Percentiles rank a stretch among this genome's conserved stretches.
Evolutionary conservation across 1,284 basidiomycete species (phyloP).

Genomic region (Phlebopus sp.): DNA sequence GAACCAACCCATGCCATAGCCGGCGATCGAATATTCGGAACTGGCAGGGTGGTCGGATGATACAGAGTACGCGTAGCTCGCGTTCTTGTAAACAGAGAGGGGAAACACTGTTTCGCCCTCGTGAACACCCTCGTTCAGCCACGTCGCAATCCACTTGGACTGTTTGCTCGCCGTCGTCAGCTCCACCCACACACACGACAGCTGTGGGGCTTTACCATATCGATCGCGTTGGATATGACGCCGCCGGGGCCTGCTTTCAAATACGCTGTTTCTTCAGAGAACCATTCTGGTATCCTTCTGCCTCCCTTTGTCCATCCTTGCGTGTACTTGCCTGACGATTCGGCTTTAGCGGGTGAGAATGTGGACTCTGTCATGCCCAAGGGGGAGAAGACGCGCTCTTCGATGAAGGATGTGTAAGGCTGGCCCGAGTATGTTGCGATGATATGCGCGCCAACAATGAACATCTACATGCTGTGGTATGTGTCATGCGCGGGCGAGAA

Average conservation of each 20-base stretch:
- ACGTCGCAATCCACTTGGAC: constrained; percentile 34
- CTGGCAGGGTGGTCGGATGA: constrained; percentile 5
- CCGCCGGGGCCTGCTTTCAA: constrained; percentile 36
- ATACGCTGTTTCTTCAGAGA: constrained; percentile 20
- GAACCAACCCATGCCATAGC: constrained; percentile 38
- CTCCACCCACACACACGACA: neutral
- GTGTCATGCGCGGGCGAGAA: neutral
- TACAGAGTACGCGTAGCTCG: constrained; percentile 27
- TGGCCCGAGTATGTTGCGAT: constrained; percentile 33
- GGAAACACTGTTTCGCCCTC: constrained; percentile 29
- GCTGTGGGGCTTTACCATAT: constrained; percentile 28
- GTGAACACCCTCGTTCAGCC: constrained; percentile 29
- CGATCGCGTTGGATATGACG: constrained; percentile 33
- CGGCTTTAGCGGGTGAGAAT: constrained; percentile 36
- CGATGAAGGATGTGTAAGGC: constrained; percentile 34
- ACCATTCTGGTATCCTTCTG: constrained; percentile 28
- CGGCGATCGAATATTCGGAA: constrained; percentile 14
- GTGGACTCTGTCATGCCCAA: constrained; percentile 35
- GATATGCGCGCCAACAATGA: constrained; percentile 32
- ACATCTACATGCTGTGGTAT: constrained; percentile 31
- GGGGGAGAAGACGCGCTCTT: constrained; percentile 29
- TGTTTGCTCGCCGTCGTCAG: constrained; percentile 7
- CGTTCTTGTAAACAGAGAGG: constrained; percentile 20
- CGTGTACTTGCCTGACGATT: constrained; percentile 30
- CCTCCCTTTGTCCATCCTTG: constrained; percentile 32